phyloP scores from a whole-genome alignment of 2,329 filamentous ascomycete species.

The Zymoseptoria passerinii region DNA sequence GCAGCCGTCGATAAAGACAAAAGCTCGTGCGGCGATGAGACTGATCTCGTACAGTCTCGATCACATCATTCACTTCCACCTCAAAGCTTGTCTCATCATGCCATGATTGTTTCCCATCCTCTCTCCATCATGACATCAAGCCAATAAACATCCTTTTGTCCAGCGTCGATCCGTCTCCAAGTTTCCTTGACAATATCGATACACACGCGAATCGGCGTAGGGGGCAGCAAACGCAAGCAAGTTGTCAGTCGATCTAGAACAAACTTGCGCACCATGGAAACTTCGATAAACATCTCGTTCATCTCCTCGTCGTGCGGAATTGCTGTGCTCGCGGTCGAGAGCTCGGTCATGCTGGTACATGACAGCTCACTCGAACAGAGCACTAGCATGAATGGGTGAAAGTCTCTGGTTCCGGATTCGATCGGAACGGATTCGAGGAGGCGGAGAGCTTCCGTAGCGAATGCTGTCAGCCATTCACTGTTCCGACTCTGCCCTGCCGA shows the following conservation, averaged over 20 bases:
- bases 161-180: conserved; percentile 45
- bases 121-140: conserved; percentile 52
- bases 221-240: conserved; percentile 32
- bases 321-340: not conserved
- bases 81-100: conserved; percentile 20
- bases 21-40: not conserved
- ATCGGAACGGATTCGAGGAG: conserved; percentile 44
- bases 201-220: conserved; percentile 45
- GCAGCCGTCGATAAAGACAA: not conserved
- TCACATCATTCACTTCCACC: not conserved
- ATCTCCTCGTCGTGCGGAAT: conserved; percentile 2
- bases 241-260: conserved; percentile 12
- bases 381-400: conserved; percentile 49
- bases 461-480: conserved; percentile 42
- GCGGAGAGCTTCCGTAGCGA: conserved; percentile 45
- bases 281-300: conserved; percentile 9
- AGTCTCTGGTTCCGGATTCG: conserved; percentile 46
- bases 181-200: conserved; percentile 45
- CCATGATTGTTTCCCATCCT: conserved; percentile 51
- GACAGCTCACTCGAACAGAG: conserved; percentile 23
- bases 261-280: conserved; percentile 16
- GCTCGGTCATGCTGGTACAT: conserved; percentile 5
- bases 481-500: conserved; percentile 18
- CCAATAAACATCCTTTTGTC: conserved; percentile 44
- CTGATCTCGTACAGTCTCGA: not conserved